Evolutionary conservation across 345 rosid species (phyloP).

Genomic region (Turnera subulata): DNA sequence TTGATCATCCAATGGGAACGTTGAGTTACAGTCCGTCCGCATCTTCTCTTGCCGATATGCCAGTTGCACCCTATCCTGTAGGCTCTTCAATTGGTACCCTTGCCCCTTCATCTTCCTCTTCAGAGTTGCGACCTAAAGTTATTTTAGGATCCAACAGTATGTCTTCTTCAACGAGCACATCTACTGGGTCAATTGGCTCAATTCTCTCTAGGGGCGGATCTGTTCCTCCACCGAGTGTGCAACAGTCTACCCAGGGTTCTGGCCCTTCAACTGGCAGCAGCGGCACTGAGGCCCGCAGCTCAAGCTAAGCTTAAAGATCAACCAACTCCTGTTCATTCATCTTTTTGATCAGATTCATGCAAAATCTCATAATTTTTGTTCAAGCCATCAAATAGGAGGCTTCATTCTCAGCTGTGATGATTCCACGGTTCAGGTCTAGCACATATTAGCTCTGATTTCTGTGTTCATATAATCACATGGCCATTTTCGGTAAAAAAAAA

Average conservation of each 20-base stretch:
- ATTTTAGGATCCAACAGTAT: conserved; percentile 41
- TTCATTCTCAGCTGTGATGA: conserved; percentile 18
- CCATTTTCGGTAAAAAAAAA: conserved; percentile 29
- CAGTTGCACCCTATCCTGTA: conserved; percentile 62
- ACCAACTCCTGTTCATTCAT: conserved; percentile 19
- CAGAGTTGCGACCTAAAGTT: conserved; percentile 56
- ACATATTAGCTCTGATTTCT: conserved; percentile 26
- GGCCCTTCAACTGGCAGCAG: conserved; percentile 21
- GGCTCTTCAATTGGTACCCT: conserved; percentile 65
- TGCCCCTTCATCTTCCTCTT: conserved; percentile 62
- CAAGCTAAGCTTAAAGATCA: conserved; percentile 26
- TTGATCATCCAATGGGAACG: conserved; percentile 62
- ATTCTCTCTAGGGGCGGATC: conserved; percentile 31
- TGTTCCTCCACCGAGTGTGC: conserved; percentile 28
- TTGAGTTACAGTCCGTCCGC: conserved; percentile 70
- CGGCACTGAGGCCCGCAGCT: conserved; percentile 19
- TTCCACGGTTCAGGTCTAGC: conserved; percentile 40
- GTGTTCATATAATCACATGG: conserved; percentile 15
- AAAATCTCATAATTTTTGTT: conserved; percentile 1
- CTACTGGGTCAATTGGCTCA: conserved; percentile 42
- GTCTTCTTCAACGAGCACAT: conserved; percentile 37
- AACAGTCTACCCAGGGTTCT: conserved; percentile 22
- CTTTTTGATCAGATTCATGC: conserved; percentile 34
- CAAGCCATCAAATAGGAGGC: conserved; percentile 34
- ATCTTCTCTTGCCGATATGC: conserved; percentile 77